Conservation (phyloP, 129 eudicot species). For the Flaveria linearis region DNA sequence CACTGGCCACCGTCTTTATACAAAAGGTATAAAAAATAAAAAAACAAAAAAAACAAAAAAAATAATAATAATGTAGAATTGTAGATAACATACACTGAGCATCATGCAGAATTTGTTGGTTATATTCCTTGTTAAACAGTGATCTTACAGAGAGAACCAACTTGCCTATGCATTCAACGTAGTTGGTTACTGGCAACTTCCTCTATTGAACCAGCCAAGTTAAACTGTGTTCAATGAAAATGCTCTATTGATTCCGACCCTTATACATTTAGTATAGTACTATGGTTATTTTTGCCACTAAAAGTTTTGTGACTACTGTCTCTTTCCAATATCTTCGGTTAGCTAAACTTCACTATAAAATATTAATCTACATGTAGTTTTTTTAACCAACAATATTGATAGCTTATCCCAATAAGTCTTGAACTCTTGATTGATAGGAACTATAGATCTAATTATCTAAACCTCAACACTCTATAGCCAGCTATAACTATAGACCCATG, state of each 20-base stretch:
- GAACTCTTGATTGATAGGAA: not conserved
- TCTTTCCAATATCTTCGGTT: not conserved
- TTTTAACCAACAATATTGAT: not conserved
- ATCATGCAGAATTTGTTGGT: slow-evolving; percentile 5
- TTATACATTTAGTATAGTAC: not conserved
- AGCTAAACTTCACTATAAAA: not conserved
- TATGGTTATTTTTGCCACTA: not conserved
- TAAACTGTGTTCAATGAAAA: not conserved
- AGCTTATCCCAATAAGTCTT: not conserved
- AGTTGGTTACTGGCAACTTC: not conserved
- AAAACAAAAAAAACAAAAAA: not conserved
- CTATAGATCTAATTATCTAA: not conserved
- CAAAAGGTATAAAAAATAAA: not conserved
- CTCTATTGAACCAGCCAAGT: not conserved
- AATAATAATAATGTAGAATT: not conserved
- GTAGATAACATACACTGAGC: not conserved
- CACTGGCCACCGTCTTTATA: not conserved
- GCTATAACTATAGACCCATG: not conserved
- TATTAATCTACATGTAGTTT: not conserved
- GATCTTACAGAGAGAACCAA: not conserved
- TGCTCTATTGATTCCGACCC: not conserved
- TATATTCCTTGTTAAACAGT: no score
- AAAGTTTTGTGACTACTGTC: not conserved
- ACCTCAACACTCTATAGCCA: not conserved
- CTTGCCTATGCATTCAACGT: not conserved